Evolutionary conservation across 1,284 basidiomycete species (phyloP).

Genomic region (Ceratobasidium theobromae): DNA sequence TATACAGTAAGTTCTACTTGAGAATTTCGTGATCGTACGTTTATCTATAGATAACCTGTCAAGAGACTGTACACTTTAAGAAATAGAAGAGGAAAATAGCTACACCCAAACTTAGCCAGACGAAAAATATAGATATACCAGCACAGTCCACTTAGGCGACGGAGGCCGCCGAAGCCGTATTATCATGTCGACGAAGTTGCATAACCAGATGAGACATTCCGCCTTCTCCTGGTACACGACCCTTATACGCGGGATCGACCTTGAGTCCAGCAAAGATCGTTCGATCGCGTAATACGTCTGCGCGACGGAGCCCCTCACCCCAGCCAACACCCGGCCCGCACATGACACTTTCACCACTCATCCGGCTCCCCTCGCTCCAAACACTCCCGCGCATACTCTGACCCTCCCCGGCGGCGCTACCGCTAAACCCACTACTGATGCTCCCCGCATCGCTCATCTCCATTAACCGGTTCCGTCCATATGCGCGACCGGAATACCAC

Average conservation of each 20-base stretch:
- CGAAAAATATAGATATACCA: neutral
- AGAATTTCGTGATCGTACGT: neutral
- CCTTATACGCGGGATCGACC: slow-evolving; percentile 19
- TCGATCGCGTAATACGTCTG: slow-evolving; percentile 21
- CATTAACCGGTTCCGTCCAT: neutral
- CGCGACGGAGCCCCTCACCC: slow-evolving; percentile 13
- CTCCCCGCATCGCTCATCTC: slow-evolving; percentile 12
- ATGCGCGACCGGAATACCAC: slow-evolving; percentile 13
- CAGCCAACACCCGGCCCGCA: slow-evolving; percentile 10
- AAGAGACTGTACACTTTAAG: neutral
- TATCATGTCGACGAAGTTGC: slow-evolving; percentile 8
- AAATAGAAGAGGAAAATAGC: neutral
- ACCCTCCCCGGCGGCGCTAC: neutral
- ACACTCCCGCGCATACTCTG: slow-evolving; percentile 8
- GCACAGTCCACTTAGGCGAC: neutral
- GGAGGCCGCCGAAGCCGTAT: neutral
- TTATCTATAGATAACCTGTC: slow-evolving; percentile 20
- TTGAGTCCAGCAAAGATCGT: slow-evolving; percentile 3
- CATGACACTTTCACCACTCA: slow-evolving; percentile 22
- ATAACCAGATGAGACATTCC: slow-evolving; percentile 20
- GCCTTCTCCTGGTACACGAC: slow-evolving; percentile 2
- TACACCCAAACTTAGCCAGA: neutral
- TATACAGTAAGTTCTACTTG: slow-evolving; percentile 19
- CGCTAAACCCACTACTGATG: slow-evolving; percentile 8
- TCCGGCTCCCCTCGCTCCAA: slow-evolving; percentile 26